Evolutionary conservation across 2,329 filamentous ascomycete genomes (phyloP).

Genomic region (Sphaerostilbella broomeana): DNA sequence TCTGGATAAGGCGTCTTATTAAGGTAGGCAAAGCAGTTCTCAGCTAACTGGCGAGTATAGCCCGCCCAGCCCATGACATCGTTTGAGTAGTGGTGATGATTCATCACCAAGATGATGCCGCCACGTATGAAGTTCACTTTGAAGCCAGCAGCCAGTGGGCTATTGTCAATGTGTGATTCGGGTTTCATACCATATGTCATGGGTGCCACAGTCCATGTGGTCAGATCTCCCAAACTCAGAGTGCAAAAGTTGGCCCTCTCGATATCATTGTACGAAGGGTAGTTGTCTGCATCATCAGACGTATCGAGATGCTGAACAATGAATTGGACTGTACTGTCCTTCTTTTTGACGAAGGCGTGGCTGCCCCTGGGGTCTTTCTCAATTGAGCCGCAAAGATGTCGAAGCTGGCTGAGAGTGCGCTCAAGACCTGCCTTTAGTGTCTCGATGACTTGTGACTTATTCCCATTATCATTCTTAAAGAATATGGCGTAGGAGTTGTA

Average conservation of each 20-base stretch:
- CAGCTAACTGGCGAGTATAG: slow-evolving; percentile 1
- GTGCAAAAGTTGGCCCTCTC: slow-evolving; percentile 7
- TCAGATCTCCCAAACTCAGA: not conserved
- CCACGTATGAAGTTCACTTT: slow-evolving; percentile 5
- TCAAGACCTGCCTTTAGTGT: slow-evolving; percentile 3
- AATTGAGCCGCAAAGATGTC: slow-evolving; percentile 6
- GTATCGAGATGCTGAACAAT: slow-evolving; percentile 6
- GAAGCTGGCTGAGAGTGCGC: not conserved
- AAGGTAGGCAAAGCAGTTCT: slow-evolving; percentile 2
- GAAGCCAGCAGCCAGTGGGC: not conserved
- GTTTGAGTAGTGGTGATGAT: slow-evolving; percentile 1
- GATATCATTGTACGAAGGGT: slow-evolving; percentile 4
- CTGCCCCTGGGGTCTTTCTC: slow-evolving; percentile 1
- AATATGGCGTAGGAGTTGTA: slow-evolving; percentile 7
- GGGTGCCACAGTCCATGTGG: slow-evolving; percentile 3
- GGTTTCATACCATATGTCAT: slow-evolving; percentile 9
- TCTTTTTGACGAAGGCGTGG: not conserved
- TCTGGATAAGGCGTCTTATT: not conserved
- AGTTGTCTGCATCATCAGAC: slow-evolving; percentile 2
- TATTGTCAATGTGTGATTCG: not conserved
- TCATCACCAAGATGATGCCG: not conserved
- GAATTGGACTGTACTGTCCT: slow-evolving; percentile 2
- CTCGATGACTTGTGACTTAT: slow-evolving; percentile 1
- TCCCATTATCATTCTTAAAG: slow-evolving; percentile 3
- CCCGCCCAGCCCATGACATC: slow-evolving; percentile 6